These are phyloP conservation scores for Cladorrhinum sp. DNA, from an alignment of 2,329 filamentous ascomycete species.

Conservation along the genomic window DNA sequence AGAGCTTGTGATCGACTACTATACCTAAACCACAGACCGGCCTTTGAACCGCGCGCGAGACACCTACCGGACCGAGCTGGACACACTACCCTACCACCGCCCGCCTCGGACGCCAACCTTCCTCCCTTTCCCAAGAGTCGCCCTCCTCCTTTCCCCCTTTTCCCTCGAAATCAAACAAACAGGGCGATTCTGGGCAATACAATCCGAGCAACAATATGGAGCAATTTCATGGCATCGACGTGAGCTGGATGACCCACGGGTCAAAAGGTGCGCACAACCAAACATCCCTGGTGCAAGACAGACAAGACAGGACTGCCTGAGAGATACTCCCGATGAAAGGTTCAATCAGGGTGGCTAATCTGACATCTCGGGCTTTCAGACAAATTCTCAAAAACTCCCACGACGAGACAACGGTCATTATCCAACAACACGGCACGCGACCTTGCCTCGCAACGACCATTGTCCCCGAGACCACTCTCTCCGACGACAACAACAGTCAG, in stretches of 20 bases:
- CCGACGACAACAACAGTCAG: constrained; percentile 9
- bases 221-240: constrained; percentile 76
- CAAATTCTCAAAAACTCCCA: constrained; percentile 25
- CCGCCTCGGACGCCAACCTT: not conserved
- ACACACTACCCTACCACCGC: not conserved
- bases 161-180: not conserved
- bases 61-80: not conserved
- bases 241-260: constrained; percentile 84
- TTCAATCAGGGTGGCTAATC: not conserved
- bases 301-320: not conserved
- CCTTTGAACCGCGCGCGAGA: not conserved
- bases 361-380: constrained; percentile 21
- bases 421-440: constrained; percentile 25
- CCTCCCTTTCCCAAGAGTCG: not conserved
- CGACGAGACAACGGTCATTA: constrained; percentile 29
- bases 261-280: constrained; percentile 64
- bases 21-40: not conserved
- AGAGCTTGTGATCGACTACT: not conserved
- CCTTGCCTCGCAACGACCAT: constrained; percentile 12
- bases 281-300: not conserved
- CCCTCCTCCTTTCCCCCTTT: not conserved
- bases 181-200: not conserved
- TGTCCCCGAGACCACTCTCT: constrained; percentile 4
- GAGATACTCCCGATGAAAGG: not conserved
- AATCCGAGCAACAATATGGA: constrained; percentile 56